Evolutionary conservation across 306 rosid species (phyloP), one percentile per base, ranked within the genome.

Genomic region (Casuarina equisetifolia): DNA sequence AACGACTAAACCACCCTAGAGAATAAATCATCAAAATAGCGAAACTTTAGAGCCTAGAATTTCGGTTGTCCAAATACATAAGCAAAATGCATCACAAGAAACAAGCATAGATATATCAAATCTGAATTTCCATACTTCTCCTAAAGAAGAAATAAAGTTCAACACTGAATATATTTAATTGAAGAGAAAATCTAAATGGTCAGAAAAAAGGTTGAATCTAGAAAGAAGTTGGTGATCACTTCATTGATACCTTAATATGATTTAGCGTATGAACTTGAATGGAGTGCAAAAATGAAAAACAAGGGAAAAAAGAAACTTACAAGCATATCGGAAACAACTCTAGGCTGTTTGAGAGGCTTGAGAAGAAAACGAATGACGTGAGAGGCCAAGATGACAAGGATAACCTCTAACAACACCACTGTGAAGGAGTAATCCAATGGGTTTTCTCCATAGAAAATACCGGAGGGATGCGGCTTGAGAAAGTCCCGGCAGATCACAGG

Each of bases 291-390:
- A 25, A 5, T 59, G 39, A 4, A 5, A 17, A 59, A 76, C 2
- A 3, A 43, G 32, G 48, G 20, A n/a, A 25, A 17, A 5, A n/a
- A 4, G 3, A 5, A 12, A 62, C 97, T 84, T 84, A 92, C 97
- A 13, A 94, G 52, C 15, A 90, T 82, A 6, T 94, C 96, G 48
- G 91, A 85, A 62, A 94, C 64, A 51, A 94, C 61, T 57, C 74
- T 78, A 48, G 98, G 96, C 74, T 94, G 98, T 35, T 64, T 85
- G 72, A 94, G 82, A 74, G 97, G 97, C 84, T 58, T 89, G 67
- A 92, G 94, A 44, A 89, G 54, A 19, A 89, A 36, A 17, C 91
- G 92, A 64, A 86, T 0, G 13, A 72, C 0, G 44, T 80, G 91
- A 17, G 82, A 83, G 72, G 79, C n/a, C 35, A 77, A 0, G 69